A percentile compares a stretch with the other conserved stretches of the same genome.
Conservation (phyloP, 140 eudicot species). For the Cichorium intybus region DNA sequence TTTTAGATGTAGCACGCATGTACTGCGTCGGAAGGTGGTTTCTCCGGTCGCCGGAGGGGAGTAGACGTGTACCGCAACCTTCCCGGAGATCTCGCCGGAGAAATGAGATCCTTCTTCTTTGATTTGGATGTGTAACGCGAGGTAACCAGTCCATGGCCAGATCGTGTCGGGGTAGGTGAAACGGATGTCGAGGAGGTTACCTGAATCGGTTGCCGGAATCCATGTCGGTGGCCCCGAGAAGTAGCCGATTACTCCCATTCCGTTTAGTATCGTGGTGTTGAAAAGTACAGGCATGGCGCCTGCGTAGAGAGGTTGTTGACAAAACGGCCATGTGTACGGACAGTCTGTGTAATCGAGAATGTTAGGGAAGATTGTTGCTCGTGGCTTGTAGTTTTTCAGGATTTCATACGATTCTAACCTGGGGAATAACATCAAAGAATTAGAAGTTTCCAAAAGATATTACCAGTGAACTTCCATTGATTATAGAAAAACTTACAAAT, state of each 20-base stretch:
- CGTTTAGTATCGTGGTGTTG: conserved; percentile 85
- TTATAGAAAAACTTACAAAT: conserved; percentile 41
- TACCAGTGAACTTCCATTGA: too few species aligned
- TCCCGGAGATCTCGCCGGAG: conserved; percentile 81
- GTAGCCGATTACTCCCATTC: conserved; percentile 92
- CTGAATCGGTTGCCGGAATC: conserved; percentile 82
- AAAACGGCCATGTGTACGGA: conserved; percentile 97
- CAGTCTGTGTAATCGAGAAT: conserved; percentile 86
- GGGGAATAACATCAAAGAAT: conserved; percentile 28
- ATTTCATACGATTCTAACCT: conserved; percentile 92
- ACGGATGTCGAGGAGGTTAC: conserved; percentile 86
- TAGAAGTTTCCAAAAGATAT: too few species aligned
- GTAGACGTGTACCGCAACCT: conserved; percentile 62
- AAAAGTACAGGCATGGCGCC: conserved; percentile 97
- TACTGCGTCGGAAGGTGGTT: conserved; percentile 47
- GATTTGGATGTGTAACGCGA: conserved; percentile 93
- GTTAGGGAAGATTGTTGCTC: conserved; percentile 93
- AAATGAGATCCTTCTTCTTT: conserved; percentile 91
- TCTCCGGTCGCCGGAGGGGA: conserved; percentile 89
- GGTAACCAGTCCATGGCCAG: conserved; percentile 99
- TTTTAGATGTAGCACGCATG: conserved; percentile 70
- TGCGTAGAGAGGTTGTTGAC: conserved; percentile 93
- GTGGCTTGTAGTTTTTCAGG: conserved; percentile 72
- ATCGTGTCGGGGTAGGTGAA: conserved; percentile 79
- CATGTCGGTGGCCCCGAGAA: conserved; percentile 69